Base-by-base conservation (phyloP, 371 early-diverging fungal genomes). In the Mucor racemosus region DNA sequence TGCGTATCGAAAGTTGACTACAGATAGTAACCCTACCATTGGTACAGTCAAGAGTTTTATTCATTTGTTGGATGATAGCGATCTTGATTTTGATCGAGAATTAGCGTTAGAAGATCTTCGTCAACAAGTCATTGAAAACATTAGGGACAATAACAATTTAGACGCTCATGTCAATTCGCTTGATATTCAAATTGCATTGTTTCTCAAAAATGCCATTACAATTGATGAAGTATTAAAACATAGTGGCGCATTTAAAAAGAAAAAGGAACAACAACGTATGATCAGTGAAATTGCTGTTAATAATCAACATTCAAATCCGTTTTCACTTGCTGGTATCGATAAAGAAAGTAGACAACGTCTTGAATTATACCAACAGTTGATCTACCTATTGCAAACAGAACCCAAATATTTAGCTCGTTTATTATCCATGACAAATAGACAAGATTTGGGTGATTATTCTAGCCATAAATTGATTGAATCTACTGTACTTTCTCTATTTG, bases 311-410 rank as follows among this genome's bases (percentile, higher is more conserved):
- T 46, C 34, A 14, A 75, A 73, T 11, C 76, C 82, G 0, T 77
- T 73, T 58, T 82, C 86, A 5, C 81, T 91, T 34, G 89, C 88
- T 48, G 81, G 83, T 19, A 81, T 94, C 62, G 98, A 99, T 74
- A 93, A 95, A 69, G 94, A 94, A 66, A 90, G 91, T 19, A 82
- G 93, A 21, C 77, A 79, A 44, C 84, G 90, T 21, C 76, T 95
- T 14, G 92, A 91, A 59, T 76, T 90, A 6, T 99, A 96, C 76
- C 96, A 96, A 78, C 87, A 95, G 55, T 76, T 99, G 36, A 93
- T 99, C 58, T 98, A 99, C 71, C 64, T 95, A 36, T 84, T 99
- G 34, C 99, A 99, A 76, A 99, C 97, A 3, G 93, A 99, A 71
- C 99, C 99, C 7, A 73, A 80, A 34, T 96, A 99, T 69, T 79